Evolutionary conservation across 305 asterid genomes (phyloP), one percentile per base, ranked within the genome.

Genomic region (Striga hermonthica): DNA sequence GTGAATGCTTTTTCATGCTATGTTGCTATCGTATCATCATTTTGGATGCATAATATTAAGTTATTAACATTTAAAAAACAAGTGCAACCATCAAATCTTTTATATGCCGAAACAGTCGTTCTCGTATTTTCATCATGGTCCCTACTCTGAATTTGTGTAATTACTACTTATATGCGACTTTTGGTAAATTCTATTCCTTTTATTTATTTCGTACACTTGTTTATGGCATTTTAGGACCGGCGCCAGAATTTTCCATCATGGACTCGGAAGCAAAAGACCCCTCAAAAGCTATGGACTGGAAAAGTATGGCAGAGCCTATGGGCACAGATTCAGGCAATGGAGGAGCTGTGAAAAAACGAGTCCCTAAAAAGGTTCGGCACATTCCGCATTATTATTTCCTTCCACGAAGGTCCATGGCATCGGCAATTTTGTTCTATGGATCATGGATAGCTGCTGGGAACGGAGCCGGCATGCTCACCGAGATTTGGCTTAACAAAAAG

Each of bases 331-430:
- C 86, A 22, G 65, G 69, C 49, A 64, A 70, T 49, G 89, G 65
- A 59, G 73, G 81, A 52, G 75, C 76, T 69, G 83, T 84, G 47
- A 88, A 84, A 89, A 90, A 88, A 70, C 76, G 96, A 54, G 76
- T 64, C 13, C 89, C 82, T 0, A 84, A 49, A 74, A 90, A 59
- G 74, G 68, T 86, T 2, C 82, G 97, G 80, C 85, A 83, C 77
- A 81, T 90, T 63, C 97, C 99, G 1, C 95, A 93, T 5, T 74
- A 45, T 57, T 93, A 88, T 85, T 93, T 88, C 76, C 88, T 93
- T 71, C 95, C 96, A 34, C 85, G 90, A 68, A 81, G 67, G 67
- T 80, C 99, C 15, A 71, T 77, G 44, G 68, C 82, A 4, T 76
- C 76, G 16, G 71, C 81, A 10, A 48, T 78, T 49, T 78, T 85